Evolutionary conservation across 805 yeast species (phyloP).

Genomic region (Kazachstania africana): DNA sequence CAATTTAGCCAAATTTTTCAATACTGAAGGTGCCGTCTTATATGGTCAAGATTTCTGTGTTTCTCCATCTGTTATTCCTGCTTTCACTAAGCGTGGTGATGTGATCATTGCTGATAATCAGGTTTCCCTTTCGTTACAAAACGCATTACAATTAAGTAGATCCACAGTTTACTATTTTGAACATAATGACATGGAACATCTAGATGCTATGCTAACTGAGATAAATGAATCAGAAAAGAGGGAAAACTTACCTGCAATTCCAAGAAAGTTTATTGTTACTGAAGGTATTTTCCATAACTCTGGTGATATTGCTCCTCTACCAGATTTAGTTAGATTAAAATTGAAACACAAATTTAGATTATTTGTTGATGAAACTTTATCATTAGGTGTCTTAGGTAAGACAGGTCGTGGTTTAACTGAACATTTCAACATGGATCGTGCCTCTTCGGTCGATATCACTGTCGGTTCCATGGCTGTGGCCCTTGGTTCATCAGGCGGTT

Average conservation of each 20-base stretch:
- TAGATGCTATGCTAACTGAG: conserved; percentile 56
- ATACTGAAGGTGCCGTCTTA: conserved; percentile 65
- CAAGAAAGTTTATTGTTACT: conserved; percentile 81
- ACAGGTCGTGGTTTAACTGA: conserved; percentile 84
- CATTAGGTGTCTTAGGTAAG: conserved; percentile 76
- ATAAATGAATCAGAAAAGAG: conserved; percentile 47
- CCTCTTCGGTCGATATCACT: conserved; percentile 64
- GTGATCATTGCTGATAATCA: conserved; percentile 78
- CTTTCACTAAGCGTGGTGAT: conserved; percentile 93
- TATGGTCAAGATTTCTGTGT: conserved; percentile 92
- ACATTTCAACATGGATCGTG: conserved; percentile 52
- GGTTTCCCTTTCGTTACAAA: conserved; percentile 66
- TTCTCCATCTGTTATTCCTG: conserved; percentile 79
- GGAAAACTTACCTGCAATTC: conserved; percentile 51
- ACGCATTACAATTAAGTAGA: conserved; percentile 78
- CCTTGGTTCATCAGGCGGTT: conserved; percentile 83
- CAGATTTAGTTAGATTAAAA: conserved; percentile 59
- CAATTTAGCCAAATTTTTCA: conserved; percentile 62
- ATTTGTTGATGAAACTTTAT: conserved; percentile 76
- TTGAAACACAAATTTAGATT: conserved; percentile 74
- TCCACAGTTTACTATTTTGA: conserved; percentile 63
- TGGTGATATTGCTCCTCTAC: conserved; percentile 72
- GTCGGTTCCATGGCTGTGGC: conserved; percentile 77
- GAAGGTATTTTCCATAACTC: conserved; percentile 77
- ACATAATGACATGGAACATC: conserved; percentile 80